A percentile compares a stretch with the other conserved stretches of the same genome.
Conservation (phyloP, 1,284 basidiomycete species). For the Schizopora paradoxa region DNA sequence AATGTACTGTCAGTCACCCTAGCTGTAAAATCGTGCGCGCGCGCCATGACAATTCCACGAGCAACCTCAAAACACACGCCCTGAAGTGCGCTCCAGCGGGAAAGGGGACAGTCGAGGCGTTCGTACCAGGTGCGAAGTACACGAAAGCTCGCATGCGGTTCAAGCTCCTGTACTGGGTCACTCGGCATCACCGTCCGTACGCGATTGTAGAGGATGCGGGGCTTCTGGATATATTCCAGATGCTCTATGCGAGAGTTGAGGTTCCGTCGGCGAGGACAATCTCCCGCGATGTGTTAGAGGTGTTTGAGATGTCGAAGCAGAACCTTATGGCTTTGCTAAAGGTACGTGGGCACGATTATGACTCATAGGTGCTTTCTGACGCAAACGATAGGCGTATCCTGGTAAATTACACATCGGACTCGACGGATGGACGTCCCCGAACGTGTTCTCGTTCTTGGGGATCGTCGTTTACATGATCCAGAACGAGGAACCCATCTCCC, state of each 20-base stretch:
- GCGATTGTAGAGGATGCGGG: constrained; percentile 18
- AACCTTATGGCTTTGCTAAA: constrained; percentile 10
- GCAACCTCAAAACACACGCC: constrained; percentile 15
- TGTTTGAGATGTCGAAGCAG: constrained; percentile 13
- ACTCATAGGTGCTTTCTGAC: neutral
- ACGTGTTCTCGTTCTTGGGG: constrained; percentile 20
- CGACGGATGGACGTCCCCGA: constrained; percentile 20
- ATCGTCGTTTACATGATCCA: constrained; percentile 14
- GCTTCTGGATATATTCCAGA: constrained; percentile 16
- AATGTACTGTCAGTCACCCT: neutral
- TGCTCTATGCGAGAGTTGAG: constrained; percentile 16
- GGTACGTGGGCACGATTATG: constrained; percentile 7
- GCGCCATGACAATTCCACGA: constrained; percentile 7
- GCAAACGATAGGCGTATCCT: neutral
- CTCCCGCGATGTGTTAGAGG: constrained; percentile 16
- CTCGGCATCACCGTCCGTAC: constrained; percentile 19
- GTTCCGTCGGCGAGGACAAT: constrained; percentile 16
- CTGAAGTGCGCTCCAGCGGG: neutral
- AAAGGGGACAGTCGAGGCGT: constrained; percentile 3
- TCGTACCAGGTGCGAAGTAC: constrained; percentile 13
- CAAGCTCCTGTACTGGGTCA: constrained; percentile 7
- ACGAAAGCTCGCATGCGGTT: constrained; percentile 3
- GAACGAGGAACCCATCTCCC: constrained; percentile 8
- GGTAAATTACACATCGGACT: constrained; percentile 18
- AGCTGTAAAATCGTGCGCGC: neutral